Evolutionary conservation across 768 basidiomycete species (phyloP).

Genomic region (Cystofilobasidium macerans): DNA sequence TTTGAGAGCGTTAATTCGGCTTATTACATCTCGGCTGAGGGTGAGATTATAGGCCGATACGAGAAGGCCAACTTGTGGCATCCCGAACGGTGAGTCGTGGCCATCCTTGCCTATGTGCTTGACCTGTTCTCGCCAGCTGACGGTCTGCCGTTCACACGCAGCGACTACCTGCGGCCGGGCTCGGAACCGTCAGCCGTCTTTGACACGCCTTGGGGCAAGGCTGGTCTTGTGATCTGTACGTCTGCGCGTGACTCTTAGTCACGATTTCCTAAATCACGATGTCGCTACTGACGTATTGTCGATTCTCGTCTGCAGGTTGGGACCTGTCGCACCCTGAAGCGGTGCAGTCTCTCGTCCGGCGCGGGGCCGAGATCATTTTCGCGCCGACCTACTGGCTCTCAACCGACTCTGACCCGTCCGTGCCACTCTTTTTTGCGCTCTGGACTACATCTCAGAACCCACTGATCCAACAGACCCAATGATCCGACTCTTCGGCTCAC

Average conservation of each 20-base stretch:
- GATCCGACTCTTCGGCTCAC: neutral
- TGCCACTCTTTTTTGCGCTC: neutral
- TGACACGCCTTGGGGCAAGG: slow-evolving; percentile 22
- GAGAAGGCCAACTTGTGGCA: slow-evolving; percentile 14
- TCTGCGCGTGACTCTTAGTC: neutral
- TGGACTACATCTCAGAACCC: neutral
- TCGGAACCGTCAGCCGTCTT: slow-evolving; percentile 6
- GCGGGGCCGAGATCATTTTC: slow-evolving; percentile 14
- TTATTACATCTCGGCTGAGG: slow-evolving; percentile 5
- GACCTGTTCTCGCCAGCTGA: no score
- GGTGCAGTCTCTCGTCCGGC: neutral
- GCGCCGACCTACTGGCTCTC: slow-evolving; percentile 16
- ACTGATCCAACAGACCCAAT: no score
- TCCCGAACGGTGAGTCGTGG: neutral
- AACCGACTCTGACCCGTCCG: slow-evolving; percentile 17
- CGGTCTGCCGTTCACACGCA: no score
- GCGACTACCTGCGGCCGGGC: slow-evolving; percentile 5
- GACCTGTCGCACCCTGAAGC: slow-evolving; percentile 15
- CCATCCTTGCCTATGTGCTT: no score
- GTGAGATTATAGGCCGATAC: slow-evolving; percentile 1
- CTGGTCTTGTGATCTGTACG: slow-evolving; percentile 7
- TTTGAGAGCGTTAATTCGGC: slow-evolving; percentile 3
- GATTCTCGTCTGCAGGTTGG: no score
- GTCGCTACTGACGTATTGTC: no score
- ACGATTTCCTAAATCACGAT: no score